Percentiles rank a stretch among this genome's conserved stretches.
phyloP scores from a whole-genome alignment of 768 basidiomycete genomes.

The Lentinula lateritia region DNA sequence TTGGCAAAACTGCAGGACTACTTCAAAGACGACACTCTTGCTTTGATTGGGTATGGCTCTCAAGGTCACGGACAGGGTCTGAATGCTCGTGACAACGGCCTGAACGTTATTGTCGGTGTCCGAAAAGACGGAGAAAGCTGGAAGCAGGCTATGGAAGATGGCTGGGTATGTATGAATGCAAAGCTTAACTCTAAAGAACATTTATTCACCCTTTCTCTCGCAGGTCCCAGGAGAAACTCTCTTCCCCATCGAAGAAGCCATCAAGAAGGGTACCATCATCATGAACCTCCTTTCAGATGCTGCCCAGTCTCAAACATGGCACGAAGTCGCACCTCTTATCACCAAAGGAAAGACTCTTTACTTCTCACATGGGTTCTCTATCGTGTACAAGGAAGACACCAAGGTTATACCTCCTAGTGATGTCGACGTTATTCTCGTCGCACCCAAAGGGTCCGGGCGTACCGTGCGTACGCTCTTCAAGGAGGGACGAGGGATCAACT shows the following conservation, averaged over 20 bases:
- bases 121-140: constrained; percentile 96
- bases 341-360: constrained; percentile 99
- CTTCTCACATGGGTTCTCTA: constrained; percentile 99
- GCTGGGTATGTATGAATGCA: constrained; percentile 63
- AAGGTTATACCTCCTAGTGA: constrained; percentile 87
- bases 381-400: constrained; percentile 97
- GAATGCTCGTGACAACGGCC: constrained; percentile 97
- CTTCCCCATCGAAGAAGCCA: constrained; percentile 98
- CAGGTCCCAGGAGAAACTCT: constrained; percentile 95
- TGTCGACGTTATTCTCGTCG: constrained; percentile 98
- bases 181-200: no score
- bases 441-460: constrained; percentile 97
- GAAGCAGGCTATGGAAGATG: constrained; percentile 92
- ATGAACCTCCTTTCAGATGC: constrained; percentile 99
- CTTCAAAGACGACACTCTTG: constrained; percentile 99
- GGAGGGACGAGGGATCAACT: constrained; percentile 98
- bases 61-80: constrained; percentile 98
- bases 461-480: constrained; percentile 99
- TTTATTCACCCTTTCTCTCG: not conserved
- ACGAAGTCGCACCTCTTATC: constrained; percentile 83
- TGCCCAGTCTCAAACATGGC: constrained; percentile 97
- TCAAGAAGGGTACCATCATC: constrained; percentile 93
- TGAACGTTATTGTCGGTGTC: constrained; percentile 98
- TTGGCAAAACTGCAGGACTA: constrained; percentile 97
- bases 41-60: constrained; percentile 98